Conservation (phyloP, 78 protist genomes). For the Mastigamoeba balamuthi region DNA sequence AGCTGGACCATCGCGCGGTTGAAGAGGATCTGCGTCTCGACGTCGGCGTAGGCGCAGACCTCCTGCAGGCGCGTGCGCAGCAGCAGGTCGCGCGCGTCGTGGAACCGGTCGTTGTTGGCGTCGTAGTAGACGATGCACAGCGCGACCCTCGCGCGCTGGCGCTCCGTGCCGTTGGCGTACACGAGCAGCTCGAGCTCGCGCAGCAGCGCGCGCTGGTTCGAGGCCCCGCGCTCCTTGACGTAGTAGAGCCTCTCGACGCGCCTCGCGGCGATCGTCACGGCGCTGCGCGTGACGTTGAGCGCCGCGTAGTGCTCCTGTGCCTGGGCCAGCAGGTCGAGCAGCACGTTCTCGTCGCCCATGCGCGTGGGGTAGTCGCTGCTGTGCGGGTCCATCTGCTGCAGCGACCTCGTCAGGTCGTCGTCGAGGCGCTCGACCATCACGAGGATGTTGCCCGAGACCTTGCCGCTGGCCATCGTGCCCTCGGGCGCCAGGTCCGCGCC, state of each 20-base stretch:
- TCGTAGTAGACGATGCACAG: conserved; percentile 64
- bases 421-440: conserved; percentile 62
- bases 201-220: background rate
- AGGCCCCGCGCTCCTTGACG: background rate
- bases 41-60: conserved; percentile 39
- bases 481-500: no score
- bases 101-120: conserved; percentile 56
- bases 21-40: conserved; percentile 67
- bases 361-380: conserved; percentile 58
- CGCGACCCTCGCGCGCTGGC: conserved; percentile 57
- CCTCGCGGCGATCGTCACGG: conserved; percentile 36
- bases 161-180: conserved; percentile 58
- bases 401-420: conserved; percentile 58
- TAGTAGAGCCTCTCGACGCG: conserved; percentile 61
- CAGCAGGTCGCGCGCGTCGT: conserved; percentile 84
- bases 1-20: conserved; percentile 90
- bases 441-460: conserved; percentile 24
- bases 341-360: conserved; percentile 47
- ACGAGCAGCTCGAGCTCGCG: conserved; percentile 25
- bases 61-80: conserved; percentile 77
- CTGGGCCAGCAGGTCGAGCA: conserved; percentile 7
- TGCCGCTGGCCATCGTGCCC: no score
- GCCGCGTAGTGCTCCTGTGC: conserved; percentile 38
- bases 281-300: background rate
- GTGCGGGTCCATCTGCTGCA: conserved; percentile 69